Evolutionary conservation across 257 asterid genomes (phyloP), one percentile per base, ranked within the genome.

Genomic region (Leptodermis oblonga): DNA sequence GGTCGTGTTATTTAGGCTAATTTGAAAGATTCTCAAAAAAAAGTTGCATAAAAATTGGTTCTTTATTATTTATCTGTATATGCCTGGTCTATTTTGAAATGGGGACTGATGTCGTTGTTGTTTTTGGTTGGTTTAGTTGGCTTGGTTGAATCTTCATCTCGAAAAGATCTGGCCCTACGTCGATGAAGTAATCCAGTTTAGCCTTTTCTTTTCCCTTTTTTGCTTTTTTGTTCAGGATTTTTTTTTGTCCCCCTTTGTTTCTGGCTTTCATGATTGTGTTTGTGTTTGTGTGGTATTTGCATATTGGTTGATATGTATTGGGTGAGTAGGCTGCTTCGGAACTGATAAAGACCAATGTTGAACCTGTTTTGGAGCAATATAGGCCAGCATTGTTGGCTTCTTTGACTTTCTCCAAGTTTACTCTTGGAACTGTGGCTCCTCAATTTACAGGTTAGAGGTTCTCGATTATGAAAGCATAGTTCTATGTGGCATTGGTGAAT

Each of bases 371-470:
- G 74, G 99, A 94, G 89, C 97, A 89, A 79, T 91, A 94, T 74
- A 82, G 88, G 83, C 99, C 99, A 0, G 72, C 70, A 61, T 75
- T 94, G 77, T 78, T 94, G 84, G 95, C 99, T 53, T 87, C 99
- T 23, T 82, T 94, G 86, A 70, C 75, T 23, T 91, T 94, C 77
- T 91, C 97, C 55, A 94, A 78, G 93, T 86, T 94, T 69, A 94
- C 97, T 30, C 96, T 91, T 72, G 99, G 99, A 59, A 88, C 96
- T 17, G 97, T 94, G 22, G 98, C 99, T 20, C 99, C 99, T 0
- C 99, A 94, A 74, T 94, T 94, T 83, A 94, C 99, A 84, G 99
- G 99, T 94, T 78, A 45, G 75, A 54, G 56, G 14, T 71, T 68
- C 8, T 75, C 34, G 69, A 52, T 71, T 83, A 33, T 48, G 62